A percentile compares a stretch with the other conserved stretches of the same genome.
phyloP scores from a whole-genome alignment of 352 stramenopile species.

The Globisporangium spiculum region DNA sequence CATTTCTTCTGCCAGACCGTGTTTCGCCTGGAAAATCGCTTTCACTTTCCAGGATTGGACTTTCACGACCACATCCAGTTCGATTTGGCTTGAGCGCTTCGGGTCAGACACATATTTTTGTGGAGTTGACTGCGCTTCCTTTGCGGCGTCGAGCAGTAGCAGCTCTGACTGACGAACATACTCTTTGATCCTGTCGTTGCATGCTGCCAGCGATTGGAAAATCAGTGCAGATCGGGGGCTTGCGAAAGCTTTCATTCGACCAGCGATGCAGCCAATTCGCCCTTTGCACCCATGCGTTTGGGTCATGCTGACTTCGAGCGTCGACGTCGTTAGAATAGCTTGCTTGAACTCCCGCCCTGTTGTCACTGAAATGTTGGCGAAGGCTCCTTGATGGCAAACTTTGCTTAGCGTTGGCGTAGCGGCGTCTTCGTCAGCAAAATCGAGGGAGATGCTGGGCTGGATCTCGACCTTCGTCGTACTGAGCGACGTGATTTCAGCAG shows the following conservation, averaged over 20 bases:
- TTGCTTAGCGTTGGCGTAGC: neutral
- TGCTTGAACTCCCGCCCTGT: conserved; percentile 16
- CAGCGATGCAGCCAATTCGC: neutral
- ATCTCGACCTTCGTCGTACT: conserved; percentile 4
- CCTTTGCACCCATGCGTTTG: conserved; percentile 9
- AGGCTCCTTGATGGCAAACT: neutral
- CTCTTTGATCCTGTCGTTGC: conserved; percentile 4
- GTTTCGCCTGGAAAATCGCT: conserved; percentile 7
- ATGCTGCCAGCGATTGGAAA: conserved; percentile 12
- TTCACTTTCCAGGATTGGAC: conserved; percentile 9
- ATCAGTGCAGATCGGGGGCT: conserved; percentile 9
- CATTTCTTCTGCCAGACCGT: conserved; percentile 11
- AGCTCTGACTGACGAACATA: no score
- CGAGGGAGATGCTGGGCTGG: neutral
- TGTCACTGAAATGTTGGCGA: neutral
- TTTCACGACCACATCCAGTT: conserved; percentile 6
- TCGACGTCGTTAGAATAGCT: neutral
- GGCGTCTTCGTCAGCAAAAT: conserved; percentile 10
- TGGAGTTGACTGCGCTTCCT: neutral
- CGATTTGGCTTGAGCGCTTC: neutral
- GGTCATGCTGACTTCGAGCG: conserved; percentile 5
- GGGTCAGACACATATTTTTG: neutral
- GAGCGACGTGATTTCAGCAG: neutral
- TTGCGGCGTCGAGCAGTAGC: neutral
- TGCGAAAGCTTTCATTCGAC: conserved; percentile 6